Conservation (phyloP, 176 grass and related monocot species). For the Urochloa ruziziensis region DNA sequence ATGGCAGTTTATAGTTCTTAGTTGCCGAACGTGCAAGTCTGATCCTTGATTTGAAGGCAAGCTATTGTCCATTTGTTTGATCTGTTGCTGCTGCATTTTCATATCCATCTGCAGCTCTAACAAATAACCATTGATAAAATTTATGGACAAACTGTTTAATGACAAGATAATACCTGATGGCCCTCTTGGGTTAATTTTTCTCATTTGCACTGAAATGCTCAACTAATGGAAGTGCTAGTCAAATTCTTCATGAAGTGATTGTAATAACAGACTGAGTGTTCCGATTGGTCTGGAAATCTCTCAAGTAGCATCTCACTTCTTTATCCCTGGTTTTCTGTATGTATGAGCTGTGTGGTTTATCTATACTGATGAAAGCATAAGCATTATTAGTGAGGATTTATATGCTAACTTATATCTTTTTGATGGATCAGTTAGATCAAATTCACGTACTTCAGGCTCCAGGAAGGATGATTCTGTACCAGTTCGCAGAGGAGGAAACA, state of each 20-base stretch:
- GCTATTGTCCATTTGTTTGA: constrained; percentile 19
- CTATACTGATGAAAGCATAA: background rate
- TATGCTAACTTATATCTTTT: constrained; percentile 13
- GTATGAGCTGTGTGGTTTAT: background rate
- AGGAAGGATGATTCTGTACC: constrained; percentile 61
- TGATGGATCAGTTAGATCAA: constrained; percentile 32
- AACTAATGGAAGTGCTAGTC: background rate
- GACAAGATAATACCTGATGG: background rate
- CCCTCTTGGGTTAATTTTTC: constrained; percentile 3
- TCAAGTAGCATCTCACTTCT: background rate
- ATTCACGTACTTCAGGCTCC: constrained; percentile 36
- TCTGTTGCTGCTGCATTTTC: constrained; percentile 13
- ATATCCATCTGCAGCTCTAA: constrained; percentile 13
- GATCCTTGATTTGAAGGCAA: constrained; percentile 26
- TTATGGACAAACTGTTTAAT: background rate
- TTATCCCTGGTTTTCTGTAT: background rate
- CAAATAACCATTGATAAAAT: background rate
- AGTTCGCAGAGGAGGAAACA: constrained; percentile 50
- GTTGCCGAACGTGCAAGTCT: background rate
- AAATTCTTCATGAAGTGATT: constrained; percentile 5
- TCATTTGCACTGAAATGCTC: background rate
- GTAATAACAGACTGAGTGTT: background rate
- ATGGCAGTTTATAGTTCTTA: constrained; percentile 9
- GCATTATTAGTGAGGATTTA: constrained; percentile 2
- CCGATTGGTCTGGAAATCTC: constrained; percentile 23